phyloP scores from a whole-genome alignment of 2,329 filamentous ascomycete genomes.

The Chaetoscypha palmicola region DNA sequence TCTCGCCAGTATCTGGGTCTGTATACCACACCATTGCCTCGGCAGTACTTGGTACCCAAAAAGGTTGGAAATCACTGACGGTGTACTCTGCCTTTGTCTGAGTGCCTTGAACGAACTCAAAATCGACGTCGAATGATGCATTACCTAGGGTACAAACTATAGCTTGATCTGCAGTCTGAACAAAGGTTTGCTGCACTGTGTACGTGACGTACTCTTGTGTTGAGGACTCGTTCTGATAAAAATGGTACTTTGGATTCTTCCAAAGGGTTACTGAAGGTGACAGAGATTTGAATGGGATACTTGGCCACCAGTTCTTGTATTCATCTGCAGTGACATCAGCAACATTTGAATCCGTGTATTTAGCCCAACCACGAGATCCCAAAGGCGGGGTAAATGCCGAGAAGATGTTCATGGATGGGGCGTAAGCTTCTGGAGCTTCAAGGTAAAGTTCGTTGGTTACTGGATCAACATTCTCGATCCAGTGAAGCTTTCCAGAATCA shows the following conservation, averaged over 20 bases:
- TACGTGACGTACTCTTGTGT: neutral
- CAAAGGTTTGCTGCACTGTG: neutral
- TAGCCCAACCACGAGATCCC: neutral
- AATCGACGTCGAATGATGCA: neutral
- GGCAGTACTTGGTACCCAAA: neutral
- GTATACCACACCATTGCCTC: neutral
- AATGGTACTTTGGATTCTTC: neutral
- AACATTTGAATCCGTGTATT: neutral
- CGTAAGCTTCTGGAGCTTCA: neutral
- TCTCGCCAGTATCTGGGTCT: neutral
- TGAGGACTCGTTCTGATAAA: neutral
- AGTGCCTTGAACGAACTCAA: neutral
- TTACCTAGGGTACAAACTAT: neutral
- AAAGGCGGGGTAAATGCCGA: neutral
- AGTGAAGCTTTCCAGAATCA: neutral
- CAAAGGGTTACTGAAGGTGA: neutral
- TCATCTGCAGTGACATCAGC: neutral
- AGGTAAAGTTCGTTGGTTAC: neutral
- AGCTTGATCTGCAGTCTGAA: neutral
- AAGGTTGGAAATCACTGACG: neutral
- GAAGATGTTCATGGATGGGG: neutral
- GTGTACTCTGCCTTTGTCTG: constrained; percentile 1
- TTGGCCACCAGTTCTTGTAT: neutral
- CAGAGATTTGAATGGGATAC: neutral
- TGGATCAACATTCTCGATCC: neutral